These are phyloP conservation scores for Exophiala lecanii-corni DNA, from an alignment of 2,329 filamentous ascomycete genomes.

Conservation along the genomic window DNA sequence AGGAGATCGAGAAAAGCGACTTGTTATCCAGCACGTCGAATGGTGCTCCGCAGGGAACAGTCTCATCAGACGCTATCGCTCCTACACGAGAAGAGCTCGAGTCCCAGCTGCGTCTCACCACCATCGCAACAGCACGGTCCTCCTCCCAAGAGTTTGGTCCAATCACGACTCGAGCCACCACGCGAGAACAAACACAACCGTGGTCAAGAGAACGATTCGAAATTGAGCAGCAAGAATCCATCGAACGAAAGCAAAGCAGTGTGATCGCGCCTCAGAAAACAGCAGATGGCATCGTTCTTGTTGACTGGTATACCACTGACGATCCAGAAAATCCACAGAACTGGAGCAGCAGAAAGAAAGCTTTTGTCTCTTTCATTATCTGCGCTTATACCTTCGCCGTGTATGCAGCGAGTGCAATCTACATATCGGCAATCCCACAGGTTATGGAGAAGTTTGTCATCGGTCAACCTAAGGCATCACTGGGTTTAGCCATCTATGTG, in stretches of 20 bases:
- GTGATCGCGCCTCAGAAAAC: constrained; percentile 33
- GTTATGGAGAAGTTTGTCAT: constrained; percentile 30
- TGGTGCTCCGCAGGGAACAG: constrained; percentile 2
- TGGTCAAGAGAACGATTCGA: constrained; percentile 30
- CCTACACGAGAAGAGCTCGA: constrained; percentile 11
- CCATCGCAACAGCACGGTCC: constrained; percentile 16
- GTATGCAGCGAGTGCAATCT: constrained; percentile 35
- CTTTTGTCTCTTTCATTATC: constrained; percentile 25
- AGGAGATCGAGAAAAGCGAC: constrained; percentile 13
- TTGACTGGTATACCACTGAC: constrained; percentile 45
- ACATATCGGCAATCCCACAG: constrained; percentile 28
- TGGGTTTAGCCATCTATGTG: constrained; percentile 35
- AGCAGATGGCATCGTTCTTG: constrained; percentile 33
- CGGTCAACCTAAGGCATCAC: constrained; percentile 27
- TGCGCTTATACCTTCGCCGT: constrained; percentile 34
- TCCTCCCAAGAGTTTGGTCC: constrained; percentile 4
- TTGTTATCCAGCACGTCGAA: neutral
- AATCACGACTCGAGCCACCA: constrained; percentile 23
- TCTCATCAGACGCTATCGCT: constrained; percentile 1
- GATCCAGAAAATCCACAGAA: constrained; percentile 50
- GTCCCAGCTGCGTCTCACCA: constrained; percentile 6
- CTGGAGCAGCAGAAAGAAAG: constrained; percentile 32
- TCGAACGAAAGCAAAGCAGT: constrained; percentile 29
- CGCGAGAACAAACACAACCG: constrained; percentile 25
- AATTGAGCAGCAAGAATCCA: constrained; percentile 29